Evolutionary conservation across 2,329 filamentous ascomycete species (phyloP), one percentile per base, ranked within the genome.

Genomic region (Bipolaris gigantea): DNA sequence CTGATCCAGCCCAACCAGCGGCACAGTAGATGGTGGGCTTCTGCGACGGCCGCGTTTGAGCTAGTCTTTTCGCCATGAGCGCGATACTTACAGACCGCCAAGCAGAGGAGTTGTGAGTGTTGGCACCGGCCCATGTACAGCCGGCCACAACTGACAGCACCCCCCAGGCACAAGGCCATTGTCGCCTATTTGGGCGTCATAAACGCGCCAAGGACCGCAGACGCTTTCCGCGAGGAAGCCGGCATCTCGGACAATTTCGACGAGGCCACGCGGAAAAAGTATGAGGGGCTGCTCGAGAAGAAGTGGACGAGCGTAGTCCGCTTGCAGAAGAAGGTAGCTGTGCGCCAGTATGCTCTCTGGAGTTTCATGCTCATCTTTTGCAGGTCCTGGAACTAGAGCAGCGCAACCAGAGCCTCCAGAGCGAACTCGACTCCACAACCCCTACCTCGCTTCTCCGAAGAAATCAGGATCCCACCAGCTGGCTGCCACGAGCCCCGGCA

Each of bases 281-380:
- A 97, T 78, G 92, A 96, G 76, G 89, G 90, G 1, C 77, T 97
- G 25, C 77, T 97, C 63, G 93, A 97, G 81, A 97, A 96, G 84
- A 97, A 97, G 80, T 97, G 93, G 93, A 97, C 93, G 18, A 94
- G 91, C 67, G 89, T 97, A 25, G 92, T 97, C 67, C 84, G 93
- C 57, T 76, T 97, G 74, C 93, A 97, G 77, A 97, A 96, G 77
- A 97, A 96, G 89, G 90, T 89, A 76, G 33, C 15, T 55, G 35
- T 32, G 36, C 46, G 19, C 30, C 34, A 39, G 18, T 21, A 16
- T 21, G 34, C 33, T 23, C 48, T 18, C 16, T n/a, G 34, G n/a
- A 23, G 27, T 11, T 38, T 15, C 4, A 41, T 41, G 48, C 65
- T 72, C 21, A 69, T 50, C 2, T 9, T 23, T 6, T 21, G 30